phyloP scores from a whole-genome alignment of 345 rosid species.

The Punica granatum region DNA sequence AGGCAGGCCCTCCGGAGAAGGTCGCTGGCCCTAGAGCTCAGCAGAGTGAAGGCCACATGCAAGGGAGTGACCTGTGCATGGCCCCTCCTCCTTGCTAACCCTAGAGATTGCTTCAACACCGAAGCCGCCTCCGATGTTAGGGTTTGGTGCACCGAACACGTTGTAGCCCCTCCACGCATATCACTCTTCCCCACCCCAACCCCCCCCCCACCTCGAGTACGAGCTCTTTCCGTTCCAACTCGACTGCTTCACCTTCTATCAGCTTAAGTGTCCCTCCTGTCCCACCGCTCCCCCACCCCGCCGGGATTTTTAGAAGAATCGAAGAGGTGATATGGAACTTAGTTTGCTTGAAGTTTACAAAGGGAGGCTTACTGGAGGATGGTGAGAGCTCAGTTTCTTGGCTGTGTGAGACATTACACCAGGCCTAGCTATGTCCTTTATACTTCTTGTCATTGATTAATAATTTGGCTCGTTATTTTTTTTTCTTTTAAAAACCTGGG shows the following conservation, averaged over 20 bases:
- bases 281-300: background rate
- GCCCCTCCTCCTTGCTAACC: conserved; percentile 12
- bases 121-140: conserved; percentile 14
- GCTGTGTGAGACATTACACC: background rate
- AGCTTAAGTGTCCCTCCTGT: background rate
- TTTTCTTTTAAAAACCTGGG: background rate
- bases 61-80: conserved; percentile 17
- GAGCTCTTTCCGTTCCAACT: background rate
- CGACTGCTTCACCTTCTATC: background rate
- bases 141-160: conserved; percentile 19
- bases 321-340: background rate
- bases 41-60: conserved; percentile 65
- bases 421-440: background rate
- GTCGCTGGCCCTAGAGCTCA: conserved; percentile 35
- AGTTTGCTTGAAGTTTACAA: background rate
- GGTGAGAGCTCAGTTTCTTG: background rate
- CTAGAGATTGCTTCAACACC: conserved; percentile 11
- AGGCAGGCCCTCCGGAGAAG: conserved; percentile 60
- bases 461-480: background rate
- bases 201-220: conserved; percentile 5
- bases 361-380: background rate
- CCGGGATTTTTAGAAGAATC: background rate
- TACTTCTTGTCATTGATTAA: background rate
- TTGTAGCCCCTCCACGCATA: conserved; percentile 12
- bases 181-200: conserved; percentile 7